These are phyloP conservation scores for Hygrophila difformis DNA, from an alignment of 257 asterid genomes.

Conservation along the genomic window DNA sequence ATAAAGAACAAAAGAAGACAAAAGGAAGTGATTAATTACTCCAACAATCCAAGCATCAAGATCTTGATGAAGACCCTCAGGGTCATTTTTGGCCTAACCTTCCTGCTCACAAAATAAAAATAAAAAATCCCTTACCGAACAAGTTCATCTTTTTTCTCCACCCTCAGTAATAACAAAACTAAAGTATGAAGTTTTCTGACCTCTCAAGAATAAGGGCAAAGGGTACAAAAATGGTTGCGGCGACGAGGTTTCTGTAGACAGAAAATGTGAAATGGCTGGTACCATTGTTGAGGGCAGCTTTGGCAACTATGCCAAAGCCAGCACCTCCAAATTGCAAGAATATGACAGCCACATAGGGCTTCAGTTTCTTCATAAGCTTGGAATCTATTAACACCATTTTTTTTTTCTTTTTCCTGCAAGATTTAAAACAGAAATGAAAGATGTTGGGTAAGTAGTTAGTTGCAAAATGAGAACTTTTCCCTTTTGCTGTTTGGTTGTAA, in stretches of 20 bases:
- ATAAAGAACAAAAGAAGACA: too few species aligned
- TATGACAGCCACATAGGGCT: conserved; percentile 38
- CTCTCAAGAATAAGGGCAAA: conserved; percentile 47
- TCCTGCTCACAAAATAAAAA: conserved; percentile 39
- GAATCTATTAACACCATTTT: conserved; percentile 1
- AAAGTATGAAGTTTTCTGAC: too few species aligned
- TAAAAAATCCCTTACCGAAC: conserved; percentile 31
- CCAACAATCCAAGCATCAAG: conserved; percentile 30
- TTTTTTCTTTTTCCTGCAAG: too few species aligned
- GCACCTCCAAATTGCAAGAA: conserved; percentile 40
- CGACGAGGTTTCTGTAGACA: conserved; percentile 48
- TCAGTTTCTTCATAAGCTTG: conserved; percentile 16
- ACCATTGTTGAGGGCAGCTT: conserved; percentile 50
- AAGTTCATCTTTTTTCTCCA: too few species aligned
- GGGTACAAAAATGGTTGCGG: conserved; percentile 39
- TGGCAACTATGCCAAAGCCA: conserved; percentile 42
- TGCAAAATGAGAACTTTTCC: too few species aligned
- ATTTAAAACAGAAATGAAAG: too few species aligned
- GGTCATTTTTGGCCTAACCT: conserved; percentile 39
- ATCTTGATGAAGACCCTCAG: conserved; percentile 29
- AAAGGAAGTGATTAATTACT: conserved; percentile 16
- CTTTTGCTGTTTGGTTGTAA: too few species aligned
- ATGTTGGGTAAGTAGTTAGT: too few species aligned
- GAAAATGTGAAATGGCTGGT: conserved; percentile 47
- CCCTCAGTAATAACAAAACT: too few species aligned